Evolutionary conservation across 2,329 filamentous ascomycete genomes (phyloP).

Genomic region (Cadophora gregata): DNA sequence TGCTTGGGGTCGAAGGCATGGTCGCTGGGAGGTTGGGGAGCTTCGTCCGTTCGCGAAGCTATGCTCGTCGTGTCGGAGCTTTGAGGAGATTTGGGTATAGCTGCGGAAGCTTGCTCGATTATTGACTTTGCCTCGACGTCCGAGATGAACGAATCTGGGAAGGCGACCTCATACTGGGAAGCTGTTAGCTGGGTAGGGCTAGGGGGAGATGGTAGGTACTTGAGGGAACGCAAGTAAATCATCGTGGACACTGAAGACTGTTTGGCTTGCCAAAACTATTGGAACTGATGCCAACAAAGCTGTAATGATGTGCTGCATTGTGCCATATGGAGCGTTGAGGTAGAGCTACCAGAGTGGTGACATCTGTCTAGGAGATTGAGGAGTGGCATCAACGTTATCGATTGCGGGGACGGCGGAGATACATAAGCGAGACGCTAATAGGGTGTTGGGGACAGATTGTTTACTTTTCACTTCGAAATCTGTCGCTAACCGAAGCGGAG

Average conservation of each 20-base stretch:
- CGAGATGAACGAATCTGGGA: slow-evolving; percentile 65
- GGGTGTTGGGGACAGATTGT: not conserved
- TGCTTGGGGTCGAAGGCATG: slow-evolving; percentile 36
- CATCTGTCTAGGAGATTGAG: not conserved
- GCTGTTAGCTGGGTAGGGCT: slow-evolving; percentile 31
- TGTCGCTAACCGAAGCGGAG: too few species aligned
- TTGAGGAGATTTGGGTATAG: slow-evolving; percentile 34
- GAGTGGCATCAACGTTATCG: slow-evolving; percentile 8
- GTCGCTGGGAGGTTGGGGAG: slow-evolving; percentile 18
- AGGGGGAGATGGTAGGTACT: slow-evolving; percentile 49
- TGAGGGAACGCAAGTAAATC: slow-evolving; percentile 75
- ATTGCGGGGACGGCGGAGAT: not conserved
- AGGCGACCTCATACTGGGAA: slow-evolving; percentile 66
- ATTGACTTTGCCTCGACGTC: slow-evolving; percentile 60
- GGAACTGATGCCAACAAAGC: slow-evolving; percentile 39
- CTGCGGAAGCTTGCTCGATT: slow-evolving; percentile 45
- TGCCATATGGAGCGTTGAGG: slow-evolving; percentile 39
- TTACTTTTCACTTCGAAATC: not conserved
- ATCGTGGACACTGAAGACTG: slow-evolving; percentile 73
- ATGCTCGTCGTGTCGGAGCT: slow-evolving; percentile 37
- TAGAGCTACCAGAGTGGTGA: not conserved
- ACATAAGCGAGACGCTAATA: not conserved
- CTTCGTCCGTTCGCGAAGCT: slow-evolving; percentile 30
- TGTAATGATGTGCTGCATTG: slow-evolving; percentile 41
- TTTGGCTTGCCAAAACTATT: slow-evolving; percentile 57